Conservation (phyloP, 805 yeast species). For the Candida taoyuanica region DNA sequence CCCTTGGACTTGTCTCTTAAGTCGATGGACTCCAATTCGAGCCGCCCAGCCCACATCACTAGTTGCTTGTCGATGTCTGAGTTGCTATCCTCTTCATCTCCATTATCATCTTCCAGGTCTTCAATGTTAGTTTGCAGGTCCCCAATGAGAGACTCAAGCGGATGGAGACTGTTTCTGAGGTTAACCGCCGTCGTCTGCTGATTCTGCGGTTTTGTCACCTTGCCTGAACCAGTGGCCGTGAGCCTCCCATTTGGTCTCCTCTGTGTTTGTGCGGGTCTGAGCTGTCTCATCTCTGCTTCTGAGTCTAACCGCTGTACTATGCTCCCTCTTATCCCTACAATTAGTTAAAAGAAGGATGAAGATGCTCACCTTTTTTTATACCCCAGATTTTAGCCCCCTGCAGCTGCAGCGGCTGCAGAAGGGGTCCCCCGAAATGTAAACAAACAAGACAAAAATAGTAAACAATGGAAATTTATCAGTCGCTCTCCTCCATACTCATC, state of each 20-base stretch:
- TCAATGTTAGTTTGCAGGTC: no score
- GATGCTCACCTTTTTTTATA: constrained; percentile 1
- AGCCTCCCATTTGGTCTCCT: no score
- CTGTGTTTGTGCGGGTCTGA: no score
- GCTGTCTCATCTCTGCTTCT: no score
- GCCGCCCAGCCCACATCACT: constrained; percentile 44
- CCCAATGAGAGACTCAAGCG: not conserved
- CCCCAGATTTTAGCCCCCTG: constrained; percentile 7
- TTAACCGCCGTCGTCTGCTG: no score
- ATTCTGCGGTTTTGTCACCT: not conserved
- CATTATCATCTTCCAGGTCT: not conserved
- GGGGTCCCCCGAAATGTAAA: constrained; percentile 9
- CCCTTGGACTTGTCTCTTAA: constrained; percentile 30
- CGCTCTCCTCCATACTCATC: constrained; percentile 10
- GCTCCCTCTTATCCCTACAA: not conserved
- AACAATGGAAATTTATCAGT: constrained; percentile 1
- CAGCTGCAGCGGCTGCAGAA: no score
- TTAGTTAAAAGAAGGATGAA: not conserved
- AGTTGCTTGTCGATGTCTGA: constrained; percentile 33
- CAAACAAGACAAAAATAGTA: constrained; percentile 1
- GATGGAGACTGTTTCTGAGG: no score
- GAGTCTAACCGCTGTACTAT: no score
- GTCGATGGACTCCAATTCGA: constrained; percentile 46
- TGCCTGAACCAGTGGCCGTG: no score
- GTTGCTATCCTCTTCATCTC: constrained; percentile 3